Conservation (phyloP, 805 yeast genomes). For the Grigorovia jiainica region DNA sequence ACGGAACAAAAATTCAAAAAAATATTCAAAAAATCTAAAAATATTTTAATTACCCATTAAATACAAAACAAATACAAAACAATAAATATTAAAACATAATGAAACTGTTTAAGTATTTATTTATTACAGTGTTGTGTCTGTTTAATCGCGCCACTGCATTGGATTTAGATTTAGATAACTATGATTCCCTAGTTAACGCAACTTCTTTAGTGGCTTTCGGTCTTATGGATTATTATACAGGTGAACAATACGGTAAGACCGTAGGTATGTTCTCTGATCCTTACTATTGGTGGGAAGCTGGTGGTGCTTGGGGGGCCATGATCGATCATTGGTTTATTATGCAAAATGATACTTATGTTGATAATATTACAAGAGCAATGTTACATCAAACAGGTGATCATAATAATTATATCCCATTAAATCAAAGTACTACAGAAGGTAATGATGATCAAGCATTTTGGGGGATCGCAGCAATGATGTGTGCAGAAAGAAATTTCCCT, state of each 20-base stretch:
- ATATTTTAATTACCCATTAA: no score
- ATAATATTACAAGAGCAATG: conserved; percentile 50
- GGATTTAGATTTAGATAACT: conserved; percentile 23
- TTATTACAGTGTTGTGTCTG: background rate
- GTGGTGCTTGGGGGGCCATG: conserved; percentile 88
- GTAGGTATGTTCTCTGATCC: conserved; percentile 84
- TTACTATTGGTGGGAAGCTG: conserved; percentile 99
- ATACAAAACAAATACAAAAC: no score
- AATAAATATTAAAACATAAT: no score
- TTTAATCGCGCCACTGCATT: conserved; percentile 10
- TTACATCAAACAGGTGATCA: conserved; percentile 64
- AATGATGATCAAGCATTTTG: conserved; percentile 97
- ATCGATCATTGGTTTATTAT: conserved; percentile 68
- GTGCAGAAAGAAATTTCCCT: conserved; percentile 81
- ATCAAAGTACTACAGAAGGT: conserved; percentile 89
- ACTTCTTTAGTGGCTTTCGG: conserved; percentile 58
- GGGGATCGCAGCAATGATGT: conserved; percentile 89
- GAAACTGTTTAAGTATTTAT: background rate
- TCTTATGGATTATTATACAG: conserved; percentile 72
- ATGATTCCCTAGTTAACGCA: conserved; percentile 34
- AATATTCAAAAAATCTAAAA: no score
- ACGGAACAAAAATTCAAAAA: no score
- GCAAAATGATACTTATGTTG: conserved; percentile 58
- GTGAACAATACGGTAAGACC: conserved; percentile 59
- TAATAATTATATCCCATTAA: conserved; percentile 74